A percentile compares a stretch with the other conserved stretches of the same genome.
Conservation (phyloP, 345 rosid species). For the Eutrema heterophyllum region DNA sequence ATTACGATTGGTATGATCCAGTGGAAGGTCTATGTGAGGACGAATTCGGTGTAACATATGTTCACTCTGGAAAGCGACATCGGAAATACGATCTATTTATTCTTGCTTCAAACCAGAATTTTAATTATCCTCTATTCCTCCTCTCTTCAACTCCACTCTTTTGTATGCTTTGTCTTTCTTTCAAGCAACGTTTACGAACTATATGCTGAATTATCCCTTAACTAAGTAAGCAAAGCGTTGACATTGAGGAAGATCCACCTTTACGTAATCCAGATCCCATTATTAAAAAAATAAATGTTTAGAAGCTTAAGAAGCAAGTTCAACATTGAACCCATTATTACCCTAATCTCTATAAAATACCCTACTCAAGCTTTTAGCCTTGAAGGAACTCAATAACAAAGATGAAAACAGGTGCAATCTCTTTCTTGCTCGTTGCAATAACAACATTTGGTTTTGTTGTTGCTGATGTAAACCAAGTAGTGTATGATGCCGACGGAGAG, state of each 20-base stretch:
- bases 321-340: background rate
- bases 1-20: no score
- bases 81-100: no score
- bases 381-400: background rate
- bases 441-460: background rate
- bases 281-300: background rate
- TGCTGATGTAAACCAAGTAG: constrained; percentile 10
- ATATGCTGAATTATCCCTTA: background rate
- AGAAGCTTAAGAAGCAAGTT: background rate
- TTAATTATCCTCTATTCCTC: no score
- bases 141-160: no score
- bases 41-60: no score
- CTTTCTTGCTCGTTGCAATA: constrained; percentile 2
- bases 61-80: no score
- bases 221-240: background rate
- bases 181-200: no score
- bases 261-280: background rate
- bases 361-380: background rate
- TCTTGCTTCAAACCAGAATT: no score
- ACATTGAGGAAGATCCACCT: background rate
- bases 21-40: no score
- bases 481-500: background rate
- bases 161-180: no score
- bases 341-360: background rate
- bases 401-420: background rate